Conservation (phyloP, 805 yeast species). For the Hanseniaspora vineae region DNA sequence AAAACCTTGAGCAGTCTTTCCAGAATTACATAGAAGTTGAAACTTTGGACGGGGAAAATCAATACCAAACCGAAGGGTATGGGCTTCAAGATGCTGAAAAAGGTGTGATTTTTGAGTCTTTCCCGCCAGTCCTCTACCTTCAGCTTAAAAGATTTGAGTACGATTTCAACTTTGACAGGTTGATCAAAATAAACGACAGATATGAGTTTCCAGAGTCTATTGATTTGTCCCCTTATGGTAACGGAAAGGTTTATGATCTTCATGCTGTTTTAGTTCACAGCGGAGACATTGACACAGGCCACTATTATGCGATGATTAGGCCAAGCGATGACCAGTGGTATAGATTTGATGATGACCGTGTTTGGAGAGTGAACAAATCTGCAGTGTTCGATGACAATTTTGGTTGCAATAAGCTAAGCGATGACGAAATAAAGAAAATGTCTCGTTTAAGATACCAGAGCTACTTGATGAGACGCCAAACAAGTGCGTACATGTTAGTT, state of each 20-base stretch:
- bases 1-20: constrained; percentile 61
- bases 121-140: constrained; percentile 87
- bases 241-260: constrained; percentile 63
- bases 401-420: constrained; percentile 58
- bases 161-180: constrained; percentile 76
- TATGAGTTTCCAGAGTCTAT: constrained; percentile 79
- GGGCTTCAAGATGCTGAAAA: constrained; percentile 94
- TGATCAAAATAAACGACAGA: constrained; percentile 84
- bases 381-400: constrained; percentile 89
- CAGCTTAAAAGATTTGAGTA: constrained; percentile 92
- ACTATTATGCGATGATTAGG: constrained; percentile 86
- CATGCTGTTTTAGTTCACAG: constrained; percentile 94
- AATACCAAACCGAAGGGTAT: constrained; percentile 78
- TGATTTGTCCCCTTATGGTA: constrained; percentile 63
- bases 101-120: constrained; percentile 82
- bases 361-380: constrained; percentile 68
- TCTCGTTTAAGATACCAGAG: constrained; percentile 49
- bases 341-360: constrained; percentile 91
- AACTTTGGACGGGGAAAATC: constrained; percentile 85
- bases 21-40: constrained; percentile 81
- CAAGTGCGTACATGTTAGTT: constrained; percentile 95
- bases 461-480: constrained; percentile 61
- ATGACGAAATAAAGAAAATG: constrained; percentile 35
- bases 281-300: constrained; percentile 94
- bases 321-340: constrained; percentile 69